A percentile compares a stretch with the other conserved stretches of the same genome.
Conservation (phyloP, 345 rosid genomes). For the Dipteronia dyeriana region DNA sequence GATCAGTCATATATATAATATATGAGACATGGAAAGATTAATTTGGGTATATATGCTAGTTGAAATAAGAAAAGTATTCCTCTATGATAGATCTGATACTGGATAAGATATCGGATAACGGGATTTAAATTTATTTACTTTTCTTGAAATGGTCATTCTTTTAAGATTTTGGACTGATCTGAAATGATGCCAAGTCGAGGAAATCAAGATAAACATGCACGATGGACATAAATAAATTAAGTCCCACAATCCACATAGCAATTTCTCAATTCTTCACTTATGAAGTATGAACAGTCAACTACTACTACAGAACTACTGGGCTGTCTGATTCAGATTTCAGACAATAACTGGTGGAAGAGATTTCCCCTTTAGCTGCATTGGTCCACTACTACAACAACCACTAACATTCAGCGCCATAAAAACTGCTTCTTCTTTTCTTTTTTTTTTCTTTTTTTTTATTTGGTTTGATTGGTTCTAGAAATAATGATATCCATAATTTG, state of each 20-base stretch:
- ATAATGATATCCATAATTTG: not conserved
- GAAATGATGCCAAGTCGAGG: not conserved
- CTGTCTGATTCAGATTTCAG: too few relatives aligned
- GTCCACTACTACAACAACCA: not conserved
- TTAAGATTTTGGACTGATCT: not conserved
- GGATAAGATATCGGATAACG: not conserved
- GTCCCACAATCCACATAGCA: not conserved
- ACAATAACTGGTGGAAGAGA: not conserved
- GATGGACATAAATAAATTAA: too few relatives aligned
- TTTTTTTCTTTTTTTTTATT: not conserved
- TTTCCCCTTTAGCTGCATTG: not conserved
- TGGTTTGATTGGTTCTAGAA: not conserved
- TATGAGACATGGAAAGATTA: too few relatives aligned
- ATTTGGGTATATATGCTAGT: too few relatives aligned
- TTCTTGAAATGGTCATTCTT: not conserved
- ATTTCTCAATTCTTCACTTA: not conserved
- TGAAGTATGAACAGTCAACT: not conserved
- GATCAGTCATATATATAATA: too few relatives aligned
- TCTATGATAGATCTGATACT: not conserved
- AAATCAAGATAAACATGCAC: not conserved
- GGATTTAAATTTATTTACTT: not conserved
- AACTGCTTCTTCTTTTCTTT: not conserved
- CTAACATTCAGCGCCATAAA: not conserved
- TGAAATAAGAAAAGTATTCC: not conserved
- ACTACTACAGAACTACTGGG: not conserved